Evolutionary conservation across 192 early-diverging fungal genomes (phyloP).

Genomic region (Coemansia erecta): DNA sequence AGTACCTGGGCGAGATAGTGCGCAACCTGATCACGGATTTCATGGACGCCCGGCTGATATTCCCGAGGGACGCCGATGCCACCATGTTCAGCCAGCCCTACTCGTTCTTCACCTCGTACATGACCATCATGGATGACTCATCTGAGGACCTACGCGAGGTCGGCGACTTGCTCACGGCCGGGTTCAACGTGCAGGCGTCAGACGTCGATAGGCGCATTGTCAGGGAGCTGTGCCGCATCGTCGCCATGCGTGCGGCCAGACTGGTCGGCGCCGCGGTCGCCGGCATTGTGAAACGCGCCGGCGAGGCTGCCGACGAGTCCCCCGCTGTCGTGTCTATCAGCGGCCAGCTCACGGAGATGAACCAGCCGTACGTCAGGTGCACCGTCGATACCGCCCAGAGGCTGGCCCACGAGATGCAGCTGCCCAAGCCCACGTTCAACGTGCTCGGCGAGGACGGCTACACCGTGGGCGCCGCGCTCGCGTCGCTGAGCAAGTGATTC

Average conservation of each 20-base stretch:
- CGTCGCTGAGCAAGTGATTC: conserved; percentile 21
- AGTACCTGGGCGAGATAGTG: conserved; percentile 92
- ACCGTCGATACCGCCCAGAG: conserved; percentile 22
- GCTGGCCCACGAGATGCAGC: conserved; percentile 1
- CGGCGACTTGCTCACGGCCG: conserved; percentile 66
- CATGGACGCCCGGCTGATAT: conserved; percentile 76
- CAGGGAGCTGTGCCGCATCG: conserved; percentile 74
- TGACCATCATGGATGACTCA: conserved; percentile 74
- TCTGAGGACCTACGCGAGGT: conserved; percentile 62
- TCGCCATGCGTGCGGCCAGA: conserved; percentile 82
- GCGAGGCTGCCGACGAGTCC: conserved; percentile 22
- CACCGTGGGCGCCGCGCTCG: conserved; percentile 35
- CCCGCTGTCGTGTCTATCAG: conserved; percentile 33
- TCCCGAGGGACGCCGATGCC: conserved; percentile 49
- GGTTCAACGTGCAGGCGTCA: conserved; percentile 65
- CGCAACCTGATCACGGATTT: conserved; percentile 81
- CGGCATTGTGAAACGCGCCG: conserved; percentile 36
- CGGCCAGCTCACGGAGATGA: conserved; percentile 50
- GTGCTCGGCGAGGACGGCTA: conserved; percentile 42
- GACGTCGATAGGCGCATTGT: conserved; percentile 79
- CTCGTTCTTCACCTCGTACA: conserved; percentile 74
- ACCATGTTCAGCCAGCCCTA: conserved; percentile 60
- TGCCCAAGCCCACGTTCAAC: conserved; percentile 26
- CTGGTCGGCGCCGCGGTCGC: conserved; percentile 68
- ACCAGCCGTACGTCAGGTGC: conserved; percentile 45